Evolutionary conservation across 306 rosid genomes (phyloP), one percentile per base, ranked within the genome.

Genomic region (Glycine tomentella): DNA sequence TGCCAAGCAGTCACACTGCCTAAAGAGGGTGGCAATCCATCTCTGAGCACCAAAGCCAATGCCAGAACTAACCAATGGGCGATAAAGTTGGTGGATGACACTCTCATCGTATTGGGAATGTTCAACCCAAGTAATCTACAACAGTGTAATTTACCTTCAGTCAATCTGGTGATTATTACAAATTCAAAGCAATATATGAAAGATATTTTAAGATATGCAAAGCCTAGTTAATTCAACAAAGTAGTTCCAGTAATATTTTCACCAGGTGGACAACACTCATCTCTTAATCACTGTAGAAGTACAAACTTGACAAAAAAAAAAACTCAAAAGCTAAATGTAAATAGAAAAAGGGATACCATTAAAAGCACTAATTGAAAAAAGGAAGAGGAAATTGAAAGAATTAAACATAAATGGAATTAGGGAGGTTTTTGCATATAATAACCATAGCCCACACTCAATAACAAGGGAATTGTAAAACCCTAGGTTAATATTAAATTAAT

Each of bases 101-200:
- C 81, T 93, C 69, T 89, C 99, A 79, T 93, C 92, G 63, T 90
- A 93, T 44, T 93, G 96, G 6, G 87, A 74, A 74, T 95, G 99
- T 36, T 95, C 99, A n/a, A 95, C 80, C 97, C 97, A 95, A 5
- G 89, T 93, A 67, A 95, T 88, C 99, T 95, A n/a, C n/a, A 89
- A 81, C 15, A 75, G 33, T 74, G 38, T 17, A 79, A 76, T 46
- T 70, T 15, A 42, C n/a, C 45, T 49, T 64, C 36, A 10, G 9
- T 71, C 49, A 77, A 52, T 63, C 42, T 56, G n/a, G 57, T 25
- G 14, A 51, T 25, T 52, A 5, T 3, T 56, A 57, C 5, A 70
- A 31, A 8, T 59, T 69, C 61, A 49, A 16, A 61, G 66, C 53
- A 5, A 86, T 80, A 86, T 82, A 52, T 49, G 33, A 42, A 68